phyloP scores from a whole-genome alignment of 176 grass and related monocot genomes.

The Tillandsia fasciculata region DNA sequence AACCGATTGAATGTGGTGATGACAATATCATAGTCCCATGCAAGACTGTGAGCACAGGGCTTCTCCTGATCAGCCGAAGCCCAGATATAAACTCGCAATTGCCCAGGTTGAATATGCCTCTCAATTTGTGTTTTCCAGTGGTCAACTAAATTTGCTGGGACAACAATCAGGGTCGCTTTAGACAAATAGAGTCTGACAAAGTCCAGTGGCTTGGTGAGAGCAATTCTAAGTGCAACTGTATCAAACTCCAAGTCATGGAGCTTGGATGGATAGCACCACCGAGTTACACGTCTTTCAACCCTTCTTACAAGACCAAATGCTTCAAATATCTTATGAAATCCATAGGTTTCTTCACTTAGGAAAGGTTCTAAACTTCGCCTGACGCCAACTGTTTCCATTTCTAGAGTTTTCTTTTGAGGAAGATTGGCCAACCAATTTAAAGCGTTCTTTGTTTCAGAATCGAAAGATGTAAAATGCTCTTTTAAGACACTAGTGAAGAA shows the following conservation, averaged over 20 bases:
- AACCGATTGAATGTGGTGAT: constrained; percentile 90
- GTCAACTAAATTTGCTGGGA: constrained; percentile 91
- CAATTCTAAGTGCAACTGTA: constrained; percentile 54
- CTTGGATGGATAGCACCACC: constrained; percentile 71
- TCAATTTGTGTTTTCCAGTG: constrained; percentile 93
- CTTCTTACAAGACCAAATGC: constrained; percentile 79
- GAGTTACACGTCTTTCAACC: constrained; percentile 40
- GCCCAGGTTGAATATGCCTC: constrained; percentile 54
- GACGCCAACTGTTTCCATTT: constrained; percentile 79
- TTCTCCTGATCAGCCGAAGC: constrained; percentile 60
- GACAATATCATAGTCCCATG: constrained; percentile 95
- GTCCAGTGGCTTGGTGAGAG: constrained; percentile 60
- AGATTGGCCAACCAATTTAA: constrained; percentile 82
- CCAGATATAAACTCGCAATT: constrained; percentile 63
- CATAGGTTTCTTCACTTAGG: constrained; percentile 34
- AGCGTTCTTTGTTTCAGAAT: constrained; percentile 76
- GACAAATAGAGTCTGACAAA: constrained; percentile 69
- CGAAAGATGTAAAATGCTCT: constrained; percentile 50
- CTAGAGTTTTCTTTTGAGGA: constrained; percentile 46
- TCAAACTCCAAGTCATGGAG: constrained; percentile 86
- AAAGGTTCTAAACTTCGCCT: constrained; percentile 52
- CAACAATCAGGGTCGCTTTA: constrained; percentile 80
- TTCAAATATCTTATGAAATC: constrained; percentile 91
- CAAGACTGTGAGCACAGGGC: constrained; percentile 67
- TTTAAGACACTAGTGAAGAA: constrained; percentile 76